Base-by-base conservation (phyloP, 306 rosid species). In the Trifolium pratense region DNA sequence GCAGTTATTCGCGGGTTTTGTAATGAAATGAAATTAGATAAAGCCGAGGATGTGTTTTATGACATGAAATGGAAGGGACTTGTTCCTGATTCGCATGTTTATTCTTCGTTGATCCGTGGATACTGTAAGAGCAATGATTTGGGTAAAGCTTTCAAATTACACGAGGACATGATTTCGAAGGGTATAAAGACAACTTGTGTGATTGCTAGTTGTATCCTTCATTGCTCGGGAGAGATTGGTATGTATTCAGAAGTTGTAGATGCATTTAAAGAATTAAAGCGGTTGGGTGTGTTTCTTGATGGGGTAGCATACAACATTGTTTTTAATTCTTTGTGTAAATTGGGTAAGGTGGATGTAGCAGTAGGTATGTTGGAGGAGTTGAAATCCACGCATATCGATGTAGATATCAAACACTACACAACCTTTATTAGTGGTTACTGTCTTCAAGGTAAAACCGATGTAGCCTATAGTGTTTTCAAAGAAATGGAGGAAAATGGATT, bases 381-480 rank as follows among this genome's bases (percentile, higher is more conserved):
- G 98, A 86, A 81, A 77, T 42, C 32, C 45, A 87, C 72, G 74
- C 56, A 29, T 26, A 75, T 90, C 77, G 75, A 2, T 74, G 75
- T 93, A 74, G 96, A 93, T 83, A 18, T 86, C 65, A 79, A 86
- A 72, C 98, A 90, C 75, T 90, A 87, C 79, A 93, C 97, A 9
- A 93, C 98, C 5, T 65, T 93, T 64, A 89, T 93, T 18, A 77
- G 75, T 43, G 98, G 98, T 53, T 86, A 80, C 58, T 87, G 74
- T 76, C 74, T 78, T 56, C 69, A 75, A 46, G 90, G 88, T 58
- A 79, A 83, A 59, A 65, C 83, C 16, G 13, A 4, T 59, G 67
- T 74, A 77, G 93, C 90, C 17, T 23, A 49, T 26, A 56, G 69
- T 23, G 23, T 87, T 73, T 81, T 87, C 65, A 49, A 86, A 48